A percentile compares a stretch with the other conserved stretches of the same genome.
phyloP scores from a whole-genome alignment of 129 eudicot genomes.

The Chrysanthemum makinoi region DNA sequence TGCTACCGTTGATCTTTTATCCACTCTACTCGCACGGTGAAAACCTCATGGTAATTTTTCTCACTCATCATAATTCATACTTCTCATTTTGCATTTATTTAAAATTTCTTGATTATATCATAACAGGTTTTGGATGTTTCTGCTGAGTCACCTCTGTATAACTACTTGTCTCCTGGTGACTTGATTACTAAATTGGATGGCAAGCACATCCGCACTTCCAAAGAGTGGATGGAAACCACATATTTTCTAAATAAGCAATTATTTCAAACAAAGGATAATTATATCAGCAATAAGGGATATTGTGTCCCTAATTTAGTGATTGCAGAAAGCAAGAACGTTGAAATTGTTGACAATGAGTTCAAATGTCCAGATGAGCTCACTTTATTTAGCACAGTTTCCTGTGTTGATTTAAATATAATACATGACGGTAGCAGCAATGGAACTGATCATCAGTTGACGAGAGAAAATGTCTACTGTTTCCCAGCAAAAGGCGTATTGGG shows the following conservation, averaged over 20 bases:
- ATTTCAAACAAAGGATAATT: conserved; percentile 23
- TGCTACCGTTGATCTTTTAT: conserved; percentile 63
- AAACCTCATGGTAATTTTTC: conserved; percentile 64
- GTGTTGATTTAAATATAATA: conserved; percentile 34
- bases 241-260: conserved; percentile 34
- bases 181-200: conserved; percentile 64
- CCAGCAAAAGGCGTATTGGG: conserved; percentile 57
- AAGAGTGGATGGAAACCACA: conserved; percentile 61
- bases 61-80: background rate
- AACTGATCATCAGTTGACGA: conserved; percentile 26
- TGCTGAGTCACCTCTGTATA: conserved; percentile 56
- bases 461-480: conserved; percentile 47
- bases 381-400: conserved; percentile 53
- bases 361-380: conserved; percentile 60
- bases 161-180: conserved; percentile 71
- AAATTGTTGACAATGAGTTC: conserved; percentile 35
- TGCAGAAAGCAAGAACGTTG: conserved; percentile 43
- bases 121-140: conserved; percentile 68
- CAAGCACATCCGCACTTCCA: conserved; percentile 37
- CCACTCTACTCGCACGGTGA: conserved; percentile 76
- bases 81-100: background rate
- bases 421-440: conserved; percentile 26
- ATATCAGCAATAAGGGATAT: conserved; percentile 47
- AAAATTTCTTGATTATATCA: background rate
- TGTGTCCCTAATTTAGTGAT: conserved; percentile 59